Conservation (phyloP, 208 protist genomes). For the Trypanosoma cruzi region DNA sequence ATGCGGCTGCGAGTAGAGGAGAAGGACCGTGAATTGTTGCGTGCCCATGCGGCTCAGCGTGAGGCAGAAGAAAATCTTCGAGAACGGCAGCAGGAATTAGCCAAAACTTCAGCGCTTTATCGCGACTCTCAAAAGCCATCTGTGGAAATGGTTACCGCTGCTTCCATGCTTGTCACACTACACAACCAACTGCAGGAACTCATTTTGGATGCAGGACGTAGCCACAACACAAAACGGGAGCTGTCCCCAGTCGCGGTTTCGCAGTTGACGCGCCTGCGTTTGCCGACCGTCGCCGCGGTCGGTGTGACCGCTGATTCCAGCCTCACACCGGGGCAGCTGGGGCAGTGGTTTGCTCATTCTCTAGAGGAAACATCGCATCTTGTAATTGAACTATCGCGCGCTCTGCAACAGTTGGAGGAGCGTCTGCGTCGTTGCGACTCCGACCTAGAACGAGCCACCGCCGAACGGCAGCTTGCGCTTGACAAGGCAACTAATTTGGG, state of each 20-base stretch:
- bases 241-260: background rate
- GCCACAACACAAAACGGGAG: constrained; percentile 1
- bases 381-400: constrained; percentile 7
- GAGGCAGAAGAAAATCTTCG: background rate
- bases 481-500: constrained; percentile 14
- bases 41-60: constrained; percentile 19
- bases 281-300: background rate
- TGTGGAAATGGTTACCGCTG: constrained; percentile 12
- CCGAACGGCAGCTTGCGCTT: constrained; percentile 8
- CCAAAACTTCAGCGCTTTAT: background rate
- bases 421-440: constrained; percentile 4
- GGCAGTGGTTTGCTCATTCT: constrained; percentile 20
- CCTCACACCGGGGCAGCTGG: background rate
- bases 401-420: constrained; percentile 15
- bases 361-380: constrained; percentile 16
- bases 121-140: constrained; percentile 3
- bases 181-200: constrained; percentile 25
- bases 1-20: background rate
- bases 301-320: too few species aligned
- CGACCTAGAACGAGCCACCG: background rate
- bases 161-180: constrained; percentile 10
- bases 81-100: constrained; percentile 6
- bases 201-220: background rate
- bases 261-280: constrained; percentile 8
- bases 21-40: constrained; percentile 15